phyloP scores from a whole-genome alignment of 306 rosid genomes.

The Rubus parviflorus region DNA sequence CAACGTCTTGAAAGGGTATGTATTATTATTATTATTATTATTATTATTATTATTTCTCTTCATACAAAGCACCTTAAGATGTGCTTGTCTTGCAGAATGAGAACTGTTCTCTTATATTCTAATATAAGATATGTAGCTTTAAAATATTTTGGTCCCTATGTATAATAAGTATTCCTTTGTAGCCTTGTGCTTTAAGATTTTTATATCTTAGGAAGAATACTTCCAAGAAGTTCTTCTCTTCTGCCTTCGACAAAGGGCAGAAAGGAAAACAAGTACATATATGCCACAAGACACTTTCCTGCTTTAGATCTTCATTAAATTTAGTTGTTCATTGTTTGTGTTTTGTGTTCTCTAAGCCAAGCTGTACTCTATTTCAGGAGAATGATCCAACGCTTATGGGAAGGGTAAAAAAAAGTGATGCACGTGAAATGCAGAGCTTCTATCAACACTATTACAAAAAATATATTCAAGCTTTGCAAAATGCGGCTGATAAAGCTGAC shows the following conservation, averaged over 20 bases:
- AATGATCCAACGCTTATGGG: constrained; percentile 96
- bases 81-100: background rate
- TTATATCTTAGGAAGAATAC: background rate
- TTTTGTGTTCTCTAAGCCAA: constrained; percentile 17
- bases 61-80: background rate
- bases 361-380: constrained; percentile 47
- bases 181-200: background rate
- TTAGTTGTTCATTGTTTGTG: constrained; percentile 4
- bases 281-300: background rate
- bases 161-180: background rate
- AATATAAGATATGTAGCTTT: background rate
- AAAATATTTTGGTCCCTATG: background rate
- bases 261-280: too few species aligned
- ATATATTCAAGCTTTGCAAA: constrained; percentile 92
- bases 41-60: too few species aligned
- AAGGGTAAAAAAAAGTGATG: constrained; percentile 94
- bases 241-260: background rate
- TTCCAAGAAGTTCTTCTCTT: background rate
- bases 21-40: too few species aligned
- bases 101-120: background rate
- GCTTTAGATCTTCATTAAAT: background rate
- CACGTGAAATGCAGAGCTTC: constrained; percentile 99
- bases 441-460: constrained; percentile 96
- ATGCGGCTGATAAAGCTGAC: constrained; percentile 94
- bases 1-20: constrained; percentile 95